A percentile compares a stretch with the other conserved stretches of the same genome.
Conservation (phyloP, 176 grass and related monocot species). For the Hordeum vulgare region DNA sequence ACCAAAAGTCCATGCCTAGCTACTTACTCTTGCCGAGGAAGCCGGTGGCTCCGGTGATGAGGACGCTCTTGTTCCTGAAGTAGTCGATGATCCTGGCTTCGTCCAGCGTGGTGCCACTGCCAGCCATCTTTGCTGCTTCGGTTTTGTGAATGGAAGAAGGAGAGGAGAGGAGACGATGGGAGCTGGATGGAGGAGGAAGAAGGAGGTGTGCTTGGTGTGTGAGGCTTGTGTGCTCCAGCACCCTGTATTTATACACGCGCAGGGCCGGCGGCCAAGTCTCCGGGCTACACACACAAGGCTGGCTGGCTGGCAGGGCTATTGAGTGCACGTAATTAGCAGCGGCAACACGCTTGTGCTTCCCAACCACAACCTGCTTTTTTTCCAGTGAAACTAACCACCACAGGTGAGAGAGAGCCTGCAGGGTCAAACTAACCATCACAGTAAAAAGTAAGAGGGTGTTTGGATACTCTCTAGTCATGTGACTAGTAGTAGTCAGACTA, state of each 20-base stretch:
- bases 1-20: not conserved
- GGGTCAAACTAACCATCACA: no score
- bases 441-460: no score
- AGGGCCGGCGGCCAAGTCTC: not conserved
- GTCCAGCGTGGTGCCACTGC: conserved; percentile 52
- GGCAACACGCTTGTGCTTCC: not conserved
- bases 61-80: conserved; percentile 74
- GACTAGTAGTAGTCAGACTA: no score
- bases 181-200: not conserved
- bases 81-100: conserved; percentile 42
- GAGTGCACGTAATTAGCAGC: conserved; percentile 6
- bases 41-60: conserved; percentile 83
- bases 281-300: not conserved
- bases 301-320: not conserved
- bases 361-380: not conserved
- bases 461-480: no score
- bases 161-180: not conserved
- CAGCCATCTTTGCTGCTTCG: not conserved
- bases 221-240: not conserved
- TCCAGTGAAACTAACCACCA: not conserved
- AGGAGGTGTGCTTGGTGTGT: not conserved
- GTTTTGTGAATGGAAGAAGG: not conserved
- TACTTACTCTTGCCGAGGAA: conserved; percentile 81
- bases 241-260: conserved; percentile 29
- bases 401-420: not conserved